Evolutionary conservation across 768 basidiomycete species (phyloP).

Genomic region (Pleurotus platypus): DNA sequence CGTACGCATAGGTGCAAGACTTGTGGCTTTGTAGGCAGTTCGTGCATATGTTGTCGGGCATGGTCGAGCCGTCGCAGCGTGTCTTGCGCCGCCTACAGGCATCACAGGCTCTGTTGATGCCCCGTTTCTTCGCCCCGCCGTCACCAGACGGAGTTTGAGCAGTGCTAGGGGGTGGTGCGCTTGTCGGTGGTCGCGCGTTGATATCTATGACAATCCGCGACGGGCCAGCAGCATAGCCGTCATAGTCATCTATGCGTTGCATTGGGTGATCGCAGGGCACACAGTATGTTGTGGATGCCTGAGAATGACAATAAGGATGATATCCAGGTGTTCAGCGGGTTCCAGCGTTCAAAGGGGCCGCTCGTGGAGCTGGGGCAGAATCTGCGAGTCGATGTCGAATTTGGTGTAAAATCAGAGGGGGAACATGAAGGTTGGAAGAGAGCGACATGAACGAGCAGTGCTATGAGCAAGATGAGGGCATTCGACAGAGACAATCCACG

Average conservation of each 20-base stretch:
- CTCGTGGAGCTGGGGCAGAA: too few species aligned
- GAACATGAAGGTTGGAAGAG: conserved; percentile 1
- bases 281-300: not conserved
- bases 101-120: conserved; percentile 57
- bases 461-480: not conserved
- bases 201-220: conserved; percentile 7
- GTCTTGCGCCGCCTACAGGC: conserved; percentile 56
- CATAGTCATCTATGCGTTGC: not conserved
- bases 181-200: not conserved
- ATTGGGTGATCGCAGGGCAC: not conserved
- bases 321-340: not conserved
- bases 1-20: conserved; percentile 59
- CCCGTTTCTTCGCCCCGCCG: conserved; percentile 33
- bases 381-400: too few species aligned
- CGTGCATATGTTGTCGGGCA: conserved; percentile 48
- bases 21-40: conserved; percentile 52
- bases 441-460: not conserved
- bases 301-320: not conserved
- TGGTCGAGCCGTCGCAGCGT: conserved; percentile 57
- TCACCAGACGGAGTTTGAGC: not conserved
- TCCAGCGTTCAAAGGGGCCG: not conserved
- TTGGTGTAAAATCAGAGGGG: not conserved
- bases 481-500: conserved; percentile 5
- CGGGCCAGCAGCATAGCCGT: not conserved
- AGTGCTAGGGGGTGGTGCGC: not conserved